These are phyloP conservation scores for Hemileccinum impolitum DNA, from an alignment of 768 basidiomycete genomes.

Conservation along the genomic window DNA sequence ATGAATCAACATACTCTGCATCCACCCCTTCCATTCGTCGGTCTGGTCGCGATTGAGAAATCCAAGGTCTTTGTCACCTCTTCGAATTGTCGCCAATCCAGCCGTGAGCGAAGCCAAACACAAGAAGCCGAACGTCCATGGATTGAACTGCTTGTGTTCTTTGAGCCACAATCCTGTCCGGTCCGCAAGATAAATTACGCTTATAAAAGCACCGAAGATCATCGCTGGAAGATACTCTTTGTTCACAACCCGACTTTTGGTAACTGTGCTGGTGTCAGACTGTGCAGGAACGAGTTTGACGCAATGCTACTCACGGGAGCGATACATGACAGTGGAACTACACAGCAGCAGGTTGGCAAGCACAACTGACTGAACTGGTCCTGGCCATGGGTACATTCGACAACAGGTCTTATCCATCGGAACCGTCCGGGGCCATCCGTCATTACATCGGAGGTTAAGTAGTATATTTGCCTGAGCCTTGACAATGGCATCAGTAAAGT, in stretches of 20 bases:
- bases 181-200: conserved; percentile 76
- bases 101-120: conserved; percentile 47
- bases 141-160: conserved; percentile 80
- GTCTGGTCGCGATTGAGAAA: conserved; percentile 92
- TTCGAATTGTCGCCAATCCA: conserved; percentile 65
- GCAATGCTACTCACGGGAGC: conserved; percentile 26
- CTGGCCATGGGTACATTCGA: conserved; percentile 67
- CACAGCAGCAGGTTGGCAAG: conserved; percentile 45
- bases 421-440: conserved; percentile 54
- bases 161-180: conserved; percentile 86
- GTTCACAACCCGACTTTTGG: conserved; percentile 15
- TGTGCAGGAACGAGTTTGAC: conserved; percentile 6
- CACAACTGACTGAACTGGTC: conserved; percentile 51
- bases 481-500: conserved; percentile 64
- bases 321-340: conserved; percentile 48
- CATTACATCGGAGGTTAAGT: conserved; percentile 80
- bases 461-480: conserved; percentile 73
- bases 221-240: conserved; percentile 39
- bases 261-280: conserved; percentile 15
- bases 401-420: conserved; percentile 81
- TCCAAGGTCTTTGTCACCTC: conserved; percentile 77
- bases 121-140: conserved; percentile 65
- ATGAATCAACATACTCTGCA: conserved; percentile 67
- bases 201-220: conserved; percentile 62
- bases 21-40: conserved; percentile 98